These are phyloP conservation scores for Sicyos baderoa DNA, from an alignment of 306 rosid genomes.

Conservation along the genomic window DNA sequence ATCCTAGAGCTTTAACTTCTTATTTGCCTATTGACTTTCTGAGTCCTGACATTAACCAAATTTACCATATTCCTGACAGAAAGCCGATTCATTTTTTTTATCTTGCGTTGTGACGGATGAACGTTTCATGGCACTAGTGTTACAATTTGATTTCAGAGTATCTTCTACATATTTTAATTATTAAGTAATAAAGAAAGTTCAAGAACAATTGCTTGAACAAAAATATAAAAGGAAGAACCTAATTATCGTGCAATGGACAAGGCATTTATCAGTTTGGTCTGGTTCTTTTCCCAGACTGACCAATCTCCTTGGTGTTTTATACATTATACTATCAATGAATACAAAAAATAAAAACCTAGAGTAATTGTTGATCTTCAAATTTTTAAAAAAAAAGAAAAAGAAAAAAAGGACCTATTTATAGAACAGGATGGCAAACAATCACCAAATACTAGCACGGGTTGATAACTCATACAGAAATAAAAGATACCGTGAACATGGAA, in stretches of 20 bases:
- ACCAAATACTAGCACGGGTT: too few relatives aligned
- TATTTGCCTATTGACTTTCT: background rate
- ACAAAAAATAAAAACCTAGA: background rate
- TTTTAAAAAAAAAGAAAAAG: too few relatives aligned
- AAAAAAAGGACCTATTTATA: background rate
- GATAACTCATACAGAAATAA: background rate
- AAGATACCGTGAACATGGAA: too few relatives aligned
- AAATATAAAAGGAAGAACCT: background rate
- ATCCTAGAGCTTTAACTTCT: background rate
- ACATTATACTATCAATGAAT: background rate
- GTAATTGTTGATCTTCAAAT: background rate
- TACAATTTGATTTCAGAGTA: conserved; percentile 2
- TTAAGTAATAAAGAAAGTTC: background rate
- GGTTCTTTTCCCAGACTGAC: background rate
- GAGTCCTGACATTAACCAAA: conserved; percentile 2
- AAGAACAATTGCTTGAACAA: background rate
- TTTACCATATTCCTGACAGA: background rate
- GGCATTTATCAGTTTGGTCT: background rate
- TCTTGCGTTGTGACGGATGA: too few relatives aligned
- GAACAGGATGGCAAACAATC: too few relatives aligned
- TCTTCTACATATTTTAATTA: background rate
- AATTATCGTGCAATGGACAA: background rate
- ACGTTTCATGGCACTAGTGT: background rate
- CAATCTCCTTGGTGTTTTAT: background rate
- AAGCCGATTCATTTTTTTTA: background rate